Evolutionary conservation across 78 protist genomes (phyloP).

Genomic region (Parvularia atlantis): DNA sequence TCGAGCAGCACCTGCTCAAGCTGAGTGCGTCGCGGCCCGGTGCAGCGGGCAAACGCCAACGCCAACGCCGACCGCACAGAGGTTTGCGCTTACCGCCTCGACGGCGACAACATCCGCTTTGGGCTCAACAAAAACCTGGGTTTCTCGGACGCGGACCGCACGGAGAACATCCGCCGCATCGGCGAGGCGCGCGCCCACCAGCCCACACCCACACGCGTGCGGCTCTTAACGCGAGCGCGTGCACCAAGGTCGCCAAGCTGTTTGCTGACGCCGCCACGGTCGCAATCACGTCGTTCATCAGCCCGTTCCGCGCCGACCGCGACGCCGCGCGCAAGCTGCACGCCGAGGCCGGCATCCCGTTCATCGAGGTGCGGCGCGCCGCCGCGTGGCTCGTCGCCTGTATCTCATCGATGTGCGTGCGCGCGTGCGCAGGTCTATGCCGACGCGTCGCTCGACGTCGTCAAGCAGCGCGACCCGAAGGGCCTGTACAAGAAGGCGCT

Average conservation of each 20-base stretch:
- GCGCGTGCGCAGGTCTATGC: too few species aligned
- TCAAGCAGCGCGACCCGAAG: conserved; percentile 36
- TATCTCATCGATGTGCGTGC: too few species aligned
- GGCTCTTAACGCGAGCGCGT: too few species aligned
- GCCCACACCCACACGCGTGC: too few species aligned
- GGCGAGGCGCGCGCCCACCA: too few species aligned
- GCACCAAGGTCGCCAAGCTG: conserved; percentile 21
- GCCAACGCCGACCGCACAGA: too few species aligned
- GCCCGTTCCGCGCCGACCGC: conserved; percentile 33
- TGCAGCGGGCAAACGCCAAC: too few species aligned
- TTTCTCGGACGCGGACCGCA: conserved; percentile 25
- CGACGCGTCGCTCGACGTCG: conserved; percentile 13
- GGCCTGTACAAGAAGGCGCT: conserved; percentile 34
- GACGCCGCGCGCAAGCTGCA: conserved; percentile 11
- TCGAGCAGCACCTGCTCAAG: conserved; percentile 11
- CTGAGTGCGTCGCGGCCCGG: too few species aligned
- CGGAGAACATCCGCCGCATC: conserved; percentile 28
- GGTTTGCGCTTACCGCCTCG: conserved; percentile 19
- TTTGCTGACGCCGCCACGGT: conserved; percentile 31
- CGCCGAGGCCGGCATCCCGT: conserved; percentile 4
- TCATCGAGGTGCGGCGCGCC: too few species aligned
- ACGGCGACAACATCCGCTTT: conserved; percentile 45
- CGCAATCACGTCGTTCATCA: conserved; percentile 32
- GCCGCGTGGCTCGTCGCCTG: too few species aligned
- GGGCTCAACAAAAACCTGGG: conserved; percentile 34